Conservation (phyloP, 306 rosid genomes). For the Begonia fuchsioides region DNA sequence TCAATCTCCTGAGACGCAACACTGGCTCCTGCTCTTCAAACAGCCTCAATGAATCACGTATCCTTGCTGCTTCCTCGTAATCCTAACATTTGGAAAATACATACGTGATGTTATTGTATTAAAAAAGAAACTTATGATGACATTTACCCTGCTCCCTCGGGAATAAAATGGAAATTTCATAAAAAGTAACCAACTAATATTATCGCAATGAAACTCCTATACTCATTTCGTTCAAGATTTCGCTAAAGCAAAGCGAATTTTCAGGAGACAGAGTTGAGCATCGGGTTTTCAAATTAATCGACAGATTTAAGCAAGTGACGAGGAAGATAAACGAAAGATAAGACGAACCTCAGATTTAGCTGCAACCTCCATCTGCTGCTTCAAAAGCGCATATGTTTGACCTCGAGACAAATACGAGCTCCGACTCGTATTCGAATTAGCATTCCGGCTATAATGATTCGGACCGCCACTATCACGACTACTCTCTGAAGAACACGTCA, state of each 20-base stretch:
- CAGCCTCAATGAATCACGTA: constrained; percentile 60
- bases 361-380: constrained; percentile 84
- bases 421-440: constrained; percentile 17
- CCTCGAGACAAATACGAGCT: constrained; percentile 57
- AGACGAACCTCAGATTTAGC: constrained; percentile 68
- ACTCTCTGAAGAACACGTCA: constrained; percentile 37
- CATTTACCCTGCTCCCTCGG: too few relatives aligned
- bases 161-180: too few relatives aligned
- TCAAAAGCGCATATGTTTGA: constrained; percentile 64
- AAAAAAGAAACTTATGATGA: too few relatives aligned
- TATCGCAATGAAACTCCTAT: too few relatives aligned
- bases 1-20: constrained; percentile 45
- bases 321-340: background rate
- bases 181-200: too few relatives aligned
- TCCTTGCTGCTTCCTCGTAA: constrained; percentile 89
- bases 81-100: constrained; percentile 32
- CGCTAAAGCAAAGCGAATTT: too few relatives aligned
- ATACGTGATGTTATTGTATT: background rate
- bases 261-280: too few relatives aligned
- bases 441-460: constrained; percentile 20
- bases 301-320: background rate
- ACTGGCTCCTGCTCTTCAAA: constrained; percentile 85
- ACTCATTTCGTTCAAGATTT: background rate
- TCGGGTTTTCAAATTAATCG: too few relatives aligned
- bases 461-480: constrained; percentile 21